Percentiles rank a stretch among this genome's conserved stretches.
phyloP scores from a whole-genome alignment of 2,329 filamentous ascomycete genomes.

The Botryosphaeria agaves region DNA sequence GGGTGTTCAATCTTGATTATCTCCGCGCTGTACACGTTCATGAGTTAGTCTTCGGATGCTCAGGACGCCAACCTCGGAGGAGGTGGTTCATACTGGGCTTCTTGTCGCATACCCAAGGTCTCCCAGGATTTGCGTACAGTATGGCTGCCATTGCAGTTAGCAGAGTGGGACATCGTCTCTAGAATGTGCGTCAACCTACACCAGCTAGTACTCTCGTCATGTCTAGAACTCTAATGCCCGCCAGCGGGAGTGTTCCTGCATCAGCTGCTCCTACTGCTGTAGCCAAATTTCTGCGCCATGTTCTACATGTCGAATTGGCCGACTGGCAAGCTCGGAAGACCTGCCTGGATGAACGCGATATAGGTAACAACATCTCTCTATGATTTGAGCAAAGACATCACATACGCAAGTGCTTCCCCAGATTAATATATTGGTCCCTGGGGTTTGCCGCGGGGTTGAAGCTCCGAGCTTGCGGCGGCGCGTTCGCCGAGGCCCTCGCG shows the following conservation, averaged over 20 bases:
- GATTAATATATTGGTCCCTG: no score
- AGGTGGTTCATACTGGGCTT: slow-evolving; percentile 16
- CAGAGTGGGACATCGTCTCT: neutral
- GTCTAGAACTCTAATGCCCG: slow-evolving; percentile 78
- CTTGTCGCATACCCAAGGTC: slow-evolving; percentile 63
- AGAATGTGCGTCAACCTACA: slow-evolving; percentile 34
- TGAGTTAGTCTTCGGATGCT: slow-evolving; percentile 5
- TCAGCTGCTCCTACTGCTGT: slow-evolving; percentile 19
- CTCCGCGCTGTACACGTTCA: slow-evolving; percentile 49
- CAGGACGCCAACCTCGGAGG: slow-evolving; percentile 11
- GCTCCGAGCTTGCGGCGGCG: no score
- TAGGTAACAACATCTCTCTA: no score
- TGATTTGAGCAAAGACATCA: no score
- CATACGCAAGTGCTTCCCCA: no score
- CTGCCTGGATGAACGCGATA: no score
- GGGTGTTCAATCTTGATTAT: slow-evolving; percentile 97
- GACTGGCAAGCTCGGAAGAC: no score
- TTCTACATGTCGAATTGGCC: no score
- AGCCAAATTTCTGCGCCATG: slow-evolving; percentile 19
- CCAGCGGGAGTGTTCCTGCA: slow-evolving; percentile 46
- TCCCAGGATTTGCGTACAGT: slow-evolving; percentile 91
- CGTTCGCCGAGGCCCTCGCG: no score
- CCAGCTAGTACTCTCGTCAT: slow-evolving; percentile 94
- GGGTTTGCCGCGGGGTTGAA: no score
- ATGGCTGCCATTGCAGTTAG: slow-evolving; percentile 44